phyloP scores from a whole-genome alignment of 352 stramenopile species.

The Pythium brachiatum region DNA sequence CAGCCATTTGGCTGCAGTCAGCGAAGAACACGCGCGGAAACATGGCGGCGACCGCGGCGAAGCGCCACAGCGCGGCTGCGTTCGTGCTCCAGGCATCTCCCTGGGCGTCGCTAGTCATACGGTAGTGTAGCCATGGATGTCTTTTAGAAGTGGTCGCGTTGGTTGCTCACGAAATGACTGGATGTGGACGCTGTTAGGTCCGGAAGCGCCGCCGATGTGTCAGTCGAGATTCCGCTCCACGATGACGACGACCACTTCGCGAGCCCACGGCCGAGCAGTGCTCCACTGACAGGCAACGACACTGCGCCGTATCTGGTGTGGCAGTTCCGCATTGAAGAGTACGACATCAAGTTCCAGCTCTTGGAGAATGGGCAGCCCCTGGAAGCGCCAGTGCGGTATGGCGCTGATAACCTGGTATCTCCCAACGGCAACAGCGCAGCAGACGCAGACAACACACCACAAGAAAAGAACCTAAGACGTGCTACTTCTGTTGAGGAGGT shows the following conservation, averaged over 20 bases:
- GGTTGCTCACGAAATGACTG: not conserved
- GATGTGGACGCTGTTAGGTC: slow-evolving; percentile 24
- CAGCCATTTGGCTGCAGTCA: slow-evolving; percentile 8
- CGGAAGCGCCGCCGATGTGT: slow-evolving; percentile 49
- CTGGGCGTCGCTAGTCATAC: slow-evolving; percentile 46
- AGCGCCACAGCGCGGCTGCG: slow-evolving; percentile 27
- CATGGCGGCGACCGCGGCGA: not conserved
- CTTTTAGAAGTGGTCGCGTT: not conserved
- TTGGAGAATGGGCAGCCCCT: slow-evolving; percentile 38
- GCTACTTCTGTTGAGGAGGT: not conserved
- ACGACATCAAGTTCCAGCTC: slow-evolving; percentile 62
- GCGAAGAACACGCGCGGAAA: not conserved
- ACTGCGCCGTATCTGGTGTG: slow-evolving; percentile 26
- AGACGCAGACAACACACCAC: slow-evolving; percentile 1
- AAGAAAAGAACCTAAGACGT: not conserved
- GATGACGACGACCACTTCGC: slow-evolving; percentile 17
- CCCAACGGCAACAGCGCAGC: not conserved
- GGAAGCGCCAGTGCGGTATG: slow-evolving; percentile 39
- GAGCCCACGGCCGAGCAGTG: not conserved
- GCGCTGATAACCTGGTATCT: not conserved
- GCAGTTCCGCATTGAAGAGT: slow-evolving; percentile 63
- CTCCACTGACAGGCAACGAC: not conserved
- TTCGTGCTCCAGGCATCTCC: slow-evolving; percentile 58
- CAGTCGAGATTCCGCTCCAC: slow-evolving; percentile 28
- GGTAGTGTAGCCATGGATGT: slow-evolving; percentile 20